Evolutionary conservation across 164 flowering plant species (phyloP).

Genomic region (Annona cherimola): DNA sequence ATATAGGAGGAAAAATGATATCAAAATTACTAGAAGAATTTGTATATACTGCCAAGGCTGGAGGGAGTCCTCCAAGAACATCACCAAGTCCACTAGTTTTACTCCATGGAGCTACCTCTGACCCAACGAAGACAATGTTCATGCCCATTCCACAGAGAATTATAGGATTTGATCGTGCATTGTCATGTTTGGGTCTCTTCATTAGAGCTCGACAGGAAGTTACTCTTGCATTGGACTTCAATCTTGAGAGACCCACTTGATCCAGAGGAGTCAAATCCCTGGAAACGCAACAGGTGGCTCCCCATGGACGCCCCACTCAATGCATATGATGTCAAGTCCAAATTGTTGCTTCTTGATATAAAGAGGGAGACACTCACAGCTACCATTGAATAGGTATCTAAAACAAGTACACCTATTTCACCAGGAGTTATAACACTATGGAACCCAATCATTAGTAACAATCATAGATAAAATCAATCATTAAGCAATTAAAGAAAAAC

Average conservation of each 20-base stretch:
- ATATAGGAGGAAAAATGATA: too few species aligned
- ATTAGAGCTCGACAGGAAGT: conserved; percentile 11
- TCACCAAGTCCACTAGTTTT: conserved; percentile 94
- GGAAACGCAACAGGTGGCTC: conserved; percentile 32
- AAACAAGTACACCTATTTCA: too few species aligned
- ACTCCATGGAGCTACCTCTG: conserved; percentile 82
- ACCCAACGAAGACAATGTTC: conserved; percentile 44
- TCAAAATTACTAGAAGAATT: too few species aligned
- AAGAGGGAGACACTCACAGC: conserved; percentile 43
- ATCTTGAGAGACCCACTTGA: conserved; percentile 24
- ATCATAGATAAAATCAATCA: too few species aligned
- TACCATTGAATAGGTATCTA: too few species aligned
- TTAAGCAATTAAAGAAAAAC: too few species aligned
- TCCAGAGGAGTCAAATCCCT: conserved; percentile 49
- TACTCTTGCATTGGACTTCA: conserved; percentile 19
- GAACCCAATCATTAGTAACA: too few species aligned
- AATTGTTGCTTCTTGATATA: conserved; percentile 30
- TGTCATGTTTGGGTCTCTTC: conserved; percentile 13
- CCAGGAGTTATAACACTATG: too few species aligned
- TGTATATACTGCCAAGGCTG: conserved; percentile 60
- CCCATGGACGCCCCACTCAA: conserved; percentile 8
- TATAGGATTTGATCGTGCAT: conserved; percentile 6
- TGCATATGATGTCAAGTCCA: conserved; percentile 23
- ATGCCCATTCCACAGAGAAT: conserved; percentile 42
- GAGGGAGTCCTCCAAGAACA: conserved; percentile 78